A percentile compares a stretch with the other conserved stretches of the same genome.
These are phyloP conservation scores for Irpex lacteus DNA, from an alignment of 1,284 basidiomycete species.

Conservation along the genomic window DNA sequence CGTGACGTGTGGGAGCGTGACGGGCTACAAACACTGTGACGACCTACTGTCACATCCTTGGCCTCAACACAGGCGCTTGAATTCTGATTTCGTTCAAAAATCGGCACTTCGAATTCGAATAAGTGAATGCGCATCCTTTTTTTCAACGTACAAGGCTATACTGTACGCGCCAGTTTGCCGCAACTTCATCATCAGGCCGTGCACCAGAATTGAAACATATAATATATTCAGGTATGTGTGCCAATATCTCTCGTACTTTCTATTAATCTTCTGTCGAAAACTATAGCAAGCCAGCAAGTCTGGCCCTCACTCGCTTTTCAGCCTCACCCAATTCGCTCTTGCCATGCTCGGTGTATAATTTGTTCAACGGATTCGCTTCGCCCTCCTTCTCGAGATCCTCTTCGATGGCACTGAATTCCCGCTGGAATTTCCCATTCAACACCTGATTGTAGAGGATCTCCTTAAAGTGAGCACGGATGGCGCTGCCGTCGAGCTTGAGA, in stretches of 20 bases:
- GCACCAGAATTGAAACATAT: too few relatives aligned
- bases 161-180: too few relatives aligned
- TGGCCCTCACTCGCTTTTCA: constrained; percentile 54
- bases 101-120: too few relatives aligned
- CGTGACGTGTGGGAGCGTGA: not conserved
- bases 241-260: too few relatives aligned
- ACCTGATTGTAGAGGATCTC: constrained; percentile 61
- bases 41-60: too few relatives aligned
- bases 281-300: constrained; percentile 43
- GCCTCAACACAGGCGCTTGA: too few relatives aligned
- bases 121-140: too few relatives aligned
- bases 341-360: constrained; percentile 49
- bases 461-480: constrained; percentile 50
- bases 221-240: too few relatives aligned
- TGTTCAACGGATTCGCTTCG: constrained; percentile 51
- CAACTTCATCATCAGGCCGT: too few relatives aligned
- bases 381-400: constrained; percentile 59
- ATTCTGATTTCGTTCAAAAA: too few relatives aligned
- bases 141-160: too few relatives aligned
- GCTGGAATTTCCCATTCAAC: constrained; percentile 58
- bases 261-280: not conserved
- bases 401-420: constrained; percentile 55
- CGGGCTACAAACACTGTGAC: not conserved
- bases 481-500: constrained; percentile 49
- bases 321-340: constrained; percentile 54